Conservation (phyloP, 306 rosid species). For the Quercus agrifolia region DNA sequence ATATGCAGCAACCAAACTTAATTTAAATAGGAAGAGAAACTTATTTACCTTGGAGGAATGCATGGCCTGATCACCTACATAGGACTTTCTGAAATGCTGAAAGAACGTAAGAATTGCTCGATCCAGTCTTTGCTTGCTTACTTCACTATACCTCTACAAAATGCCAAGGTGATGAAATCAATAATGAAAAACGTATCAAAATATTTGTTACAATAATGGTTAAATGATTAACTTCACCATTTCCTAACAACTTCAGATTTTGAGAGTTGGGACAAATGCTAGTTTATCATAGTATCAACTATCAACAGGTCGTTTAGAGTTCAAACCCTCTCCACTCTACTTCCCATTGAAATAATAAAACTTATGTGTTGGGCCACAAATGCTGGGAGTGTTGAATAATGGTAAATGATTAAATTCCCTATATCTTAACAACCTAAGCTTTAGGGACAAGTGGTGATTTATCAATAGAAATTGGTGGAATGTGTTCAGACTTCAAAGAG, state of each 20-base stretch:
- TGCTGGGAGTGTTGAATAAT: no score
- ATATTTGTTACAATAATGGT: slow-evolving; percentile 10
- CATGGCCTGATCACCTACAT: slow-evolving; percentile 98
- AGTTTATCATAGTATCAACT: no score
- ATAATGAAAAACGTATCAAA: slow-evolving; percentile 9
- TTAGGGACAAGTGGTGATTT: no score
- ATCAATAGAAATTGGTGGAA: background rate
- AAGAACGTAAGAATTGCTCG: slow-evolving; percentile 96
- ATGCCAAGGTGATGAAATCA: slow-evolving; percentile 18
- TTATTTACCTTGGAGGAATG: slow-evolving; percentile 94
- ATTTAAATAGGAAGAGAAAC: slow-evolving; percentile 4
- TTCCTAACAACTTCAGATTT: no score
- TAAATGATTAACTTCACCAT: background rate
- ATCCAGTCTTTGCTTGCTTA: slow-evolving; percentile 96
- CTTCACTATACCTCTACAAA: slow-evolving; percentile 81
- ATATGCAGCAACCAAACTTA: slow-evolving; percentile 20
- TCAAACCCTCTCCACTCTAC: no score
- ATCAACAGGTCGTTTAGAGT: no score
- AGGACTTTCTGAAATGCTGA: slow-evolving; percentile 93
- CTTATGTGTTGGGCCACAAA: no score
- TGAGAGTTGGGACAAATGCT: no score
- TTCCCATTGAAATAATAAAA: no score
- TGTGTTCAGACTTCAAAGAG: background rate
- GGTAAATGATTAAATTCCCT: no score
- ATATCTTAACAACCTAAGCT: no score